These are phyloP conservation scores for Diaporthe humulicola DNA, from an alignment of 2,329 filamentous ascomycete species.

Conservation along the genomic window DNA sequence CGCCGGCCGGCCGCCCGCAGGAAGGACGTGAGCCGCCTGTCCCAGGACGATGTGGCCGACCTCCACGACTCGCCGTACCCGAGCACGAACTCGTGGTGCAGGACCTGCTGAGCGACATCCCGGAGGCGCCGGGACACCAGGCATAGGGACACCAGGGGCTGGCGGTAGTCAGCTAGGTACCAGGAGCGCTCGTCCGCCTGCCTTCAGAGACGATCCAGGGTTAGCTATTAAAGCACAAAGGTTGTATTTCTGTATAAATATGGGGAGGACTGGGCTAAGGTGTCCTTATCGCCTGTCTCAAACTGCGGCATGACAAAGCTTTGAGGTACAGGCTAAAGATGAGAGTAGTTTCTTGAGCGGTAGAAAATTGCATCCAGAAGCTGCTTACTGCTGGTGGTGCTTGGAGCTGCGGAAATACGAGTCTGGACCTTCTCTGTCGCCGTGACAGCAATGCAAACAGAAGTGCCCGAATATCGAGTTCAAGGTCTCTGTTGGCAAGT, in stretches of 20 bases:
- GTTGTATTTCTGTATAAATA: not conserved
- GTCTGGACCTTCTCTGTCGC: not conserved
- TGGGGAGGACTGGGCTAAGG: not conserved
- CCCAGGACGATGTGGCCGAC: conserved; percentile 42
- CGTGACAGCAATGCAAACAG: conserved; percentile 17
- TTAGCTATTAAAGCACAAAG: not conserved
- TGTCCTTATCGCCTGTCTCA: not conserved
- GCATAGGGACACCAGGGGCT: conserved; percentile 15
- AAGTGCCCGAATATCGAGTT: not conserved
- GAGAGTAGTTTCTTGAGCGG: not conserved
- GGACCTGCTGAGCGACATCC: conserved; percentile 40
- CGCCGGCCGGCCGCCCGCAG: conserved; percentile 42
- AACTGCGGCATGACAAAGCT: not conserved
- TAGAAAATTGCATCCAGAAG: not conserved
- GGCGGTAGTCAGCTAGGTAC: not conserved
- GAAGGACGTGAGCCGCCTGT: conserved; percentile 42
- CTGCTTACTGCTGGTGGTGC: not conserved
- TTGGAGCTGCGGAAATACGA: not conserved
- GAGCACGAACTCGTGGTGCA: conserved; percentile 44
- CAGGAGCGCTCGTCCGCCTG: conserved; percentile 4
- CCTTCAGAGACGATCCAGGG: not conserved
- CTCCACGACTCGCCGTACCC: conserved; percentile 44
- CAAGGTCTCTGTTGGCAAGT: not conserved
- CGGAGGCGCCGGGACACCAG: conserved; percentile 42
- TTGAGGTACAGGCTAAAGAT: not conserved